Evolutionary conservation across 2,329 filamentous ascomycete species (phyloP), one percentile per base, ranked within the genome.

Genomic region (Cercospora zeae-maydis): DNA sequence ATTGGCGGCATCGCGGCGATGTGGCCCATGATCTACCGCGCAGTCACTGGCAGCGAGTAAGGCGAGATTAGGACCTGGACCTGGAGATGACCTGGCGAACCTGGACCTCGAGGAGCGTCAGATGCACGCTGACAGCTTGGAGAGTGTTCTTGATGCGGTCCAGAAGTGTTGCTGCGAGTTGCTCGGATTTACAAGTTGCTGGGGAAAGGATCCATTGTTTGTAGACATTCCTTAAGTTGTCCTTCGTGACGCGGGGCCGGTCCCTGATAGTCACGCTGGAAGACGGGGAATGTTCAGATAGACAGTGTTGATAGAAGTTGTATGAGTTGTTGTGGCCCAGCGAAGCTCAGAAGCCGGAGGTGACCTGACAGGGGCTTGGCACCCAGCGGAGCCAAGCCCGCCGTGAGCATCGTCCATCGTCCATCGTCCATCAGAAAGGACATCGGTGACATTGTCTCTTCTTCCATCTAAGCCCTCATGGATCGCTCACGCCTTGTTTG

Each of bases 401-500:
- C 4, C 9, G 21, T 45, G 16, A 45, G 21, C 39, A 21, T 45
- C 39, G 21, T 6, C 24, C 24, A 27, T 45, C 39, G 21, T 6
- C 24, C 24, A 27, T 27, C 24, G 24, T 45, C 10, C 19, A 45
- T 45, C 39, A 45, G 19, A 19, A 45, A 45, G 37, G 16, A 19
- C 37, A 42, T n/a, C 37, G 21, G 24, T 30, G 47, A 27, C 24
- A 16, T 31, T 52, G 24, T n/a, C 14, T n/a, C 6, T 9, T 30
- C 21, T 13, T 31, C 6, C 47, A 52, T 52, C 47, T 21, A 31
- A 30, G 11, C 10, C 24, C n/a, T 8, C 27, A 70, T 70, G 68
- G 67, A 70, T 24, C 63, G 51, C 61, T 63, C 63, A 53, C 60
- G 62, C n/a, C 51, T 62, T n/a, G 53, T 57, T 16, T 57, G 54